phyloP scores from a whole-genome alignment of 2,329 filamentous ascomycete genomes.

The Botryotinia narcissicola region DNA sequence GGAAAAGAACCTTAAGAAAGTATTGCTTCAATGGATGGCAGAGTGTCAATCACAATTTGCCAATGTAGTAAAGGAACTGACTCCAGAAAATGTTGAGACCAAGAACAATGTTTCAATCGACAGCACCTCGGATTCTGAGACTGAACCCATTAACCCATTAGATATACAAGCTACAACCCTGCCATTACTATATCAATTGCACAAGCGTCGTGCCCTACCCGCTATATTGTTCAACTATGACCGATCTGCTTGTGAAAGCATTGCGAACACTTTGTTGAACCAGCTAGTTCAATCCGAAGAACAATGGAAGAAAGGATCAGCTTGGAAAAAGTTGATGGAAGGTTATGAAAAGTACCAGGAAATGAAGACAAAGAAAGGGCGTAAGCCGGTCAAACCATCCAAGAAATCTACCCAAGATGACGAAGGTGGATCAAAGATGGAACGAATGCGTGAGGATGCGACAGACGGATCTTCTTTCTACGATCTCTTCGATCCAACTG shows the following conservation, averaged over 20 bases:
- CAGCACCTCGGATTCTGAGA: constrained; percentile 26
- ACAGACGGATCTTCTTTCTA: constrained; percentile 54
- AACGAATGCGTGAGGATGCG: constrained; percentile 55
- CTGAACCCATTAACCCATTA: constrained; percentile 32
- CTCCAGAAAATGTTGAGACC: constrained; percentile 17
- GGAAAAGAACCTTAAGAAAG: constrained; percentile 59
- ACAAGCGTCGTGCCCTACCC: constrained; percentile 64
- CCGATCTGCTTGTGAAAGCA: constrained; percentile 59
- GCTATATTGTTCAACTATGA: constrained; percentile 79
- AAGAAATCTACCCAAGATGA: constrained; percentile 48
- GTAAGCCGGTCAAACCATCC: constrained; percentile 43
- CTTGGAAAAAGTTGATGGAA: constrained; percentile 60
- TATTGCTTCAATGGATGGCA: constrained; percentile 60
- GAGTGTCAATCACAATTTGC: constrained; percentile 47
- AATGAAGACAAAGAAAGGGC: constrained; percentile 44
- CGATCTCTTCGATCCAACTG: constrained; percentile 66
- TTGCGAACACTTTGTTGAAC: constrained; percentile 50
- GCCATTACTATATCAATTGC: constrained; percentile 58
- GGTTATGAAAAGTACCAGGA: constrained; percentile 58
- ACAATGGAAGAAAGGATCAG: constrained; percentile 53
- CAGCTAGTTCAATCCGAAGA: constrained; percentile 55
- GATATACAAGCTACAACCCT: constrained; percentile 49
- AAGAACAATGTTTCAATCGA: constrained; percentile 11
- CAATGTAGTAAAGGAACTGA: constrained; percentile 48
- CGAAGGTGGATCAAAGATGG: constrained; percentile 52